Evolutionary conservation across 768 basidiomycete genomes (phyloP).

Genomic region (Serendipita sp.): DNA sequence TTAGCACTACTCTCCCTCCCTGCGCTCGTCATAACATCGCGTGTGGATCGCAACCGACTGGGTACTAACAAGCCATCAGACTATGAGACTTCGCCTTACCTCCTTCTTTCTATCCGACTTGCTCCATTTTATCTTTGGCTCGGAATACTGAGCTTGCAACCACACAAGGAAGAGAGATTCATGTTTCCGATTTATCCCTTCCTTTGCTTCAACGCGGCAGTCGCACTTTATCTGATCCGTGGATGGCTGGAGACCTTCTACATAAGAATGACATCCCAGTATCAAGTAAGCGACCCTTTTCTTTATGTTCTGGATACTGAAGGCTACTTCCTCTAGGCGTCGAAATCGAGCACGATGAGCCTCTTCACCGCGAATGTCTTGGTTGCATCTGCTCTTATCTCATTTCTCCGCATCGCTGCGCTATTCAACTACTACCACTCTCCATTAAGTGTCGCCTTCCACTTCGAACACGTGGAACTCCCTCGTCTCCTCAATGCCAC

Average conservation of each 20-base stretch:
- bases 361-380: constrained; percentile 58
- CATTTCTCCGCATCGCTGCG: constrained; percentile 65
- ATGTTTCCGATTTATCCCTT: constrained; percentile 90
- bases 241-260: constrained; percentile 75
- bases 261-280: constrained; percentile 68
- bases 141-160: constrained; percentile 58
- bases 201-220: constrained; percentile 86
- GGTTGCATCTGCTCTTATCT: constrained; percentile 48
- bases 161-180: constrained; percentile 98
- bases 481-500: constrained; percentile 66
- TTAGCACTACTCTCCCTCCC: constrained; percentile 75
- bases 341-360: constrained; percentile 58
- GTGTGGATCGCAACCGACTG: constrained; percentile 56
- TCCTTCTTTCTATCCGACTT: constrained; percentile 58
- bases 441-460: constrained; percentile 53
- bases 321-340: constrained; percentile 37
- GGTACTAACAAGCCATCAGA: constrained; percentile 34
- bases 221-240: constrained; percentile 68
- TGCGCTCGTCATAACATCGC: constrained; percentile 54
- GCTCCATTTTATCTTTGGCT: constrained; percentile 88
- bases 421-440: constrained; percentile 84
- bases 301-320: background rate
- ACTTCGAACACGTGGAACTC: constrained; percentile 63
- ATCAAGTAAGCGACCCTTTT: constrained; percentile 41
- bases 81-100: constrained; percentile 49